Evolutionary conservation across 1,284 basidiomycete genomes (phyloP).

Genomic region (Kalmanozyma brasiliensis): DNA sequence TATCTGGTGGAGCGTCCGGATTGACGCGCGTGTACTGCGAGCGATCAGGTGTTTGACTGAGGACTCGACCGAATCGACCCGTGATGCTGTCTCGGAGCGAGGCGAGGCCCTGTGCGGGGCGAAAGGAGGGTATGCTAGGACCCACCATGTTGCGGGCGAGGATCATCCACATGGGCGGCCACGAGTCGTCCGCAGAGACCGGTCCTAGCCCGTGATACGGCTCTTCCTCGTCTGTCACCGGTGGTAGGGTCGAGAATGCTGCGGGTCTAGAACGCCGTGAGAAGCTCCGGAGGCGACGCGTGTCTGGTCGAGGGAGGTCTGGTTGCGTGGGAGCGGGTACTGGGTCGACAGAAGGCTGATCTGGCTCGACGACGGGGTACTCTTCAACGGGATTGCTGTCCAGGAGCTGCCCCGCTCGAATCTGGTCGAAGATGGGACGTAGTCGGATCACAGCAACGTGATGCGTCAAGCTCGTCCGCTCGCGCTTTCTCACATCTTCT

Average conservation of each 20-base stretch:
- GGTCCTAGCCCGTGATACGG: conserved; percentile 15
- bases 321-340: conserved; percentile 3
- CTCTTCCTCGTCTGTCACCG: not conserved
- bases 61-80: conserved; percentile 18
- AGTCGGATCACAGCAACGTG: conserved; percentile 38
- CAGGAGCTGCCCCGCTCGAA: conserved; percentile 21
- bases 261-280: conserved; percentile 18
- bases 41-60: conserved; percentile 17
- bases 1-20: conserved; percentile 14
- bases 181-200: conserved; percentile 30
- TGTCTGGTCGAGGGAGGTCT: conserved; percentile 19
- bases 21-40: conserved; percentile 28
- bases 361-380: not conserved
- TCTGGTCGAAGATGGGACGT: conserved; percentile 23
- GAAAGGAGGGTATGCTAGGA: conserved; percentile 9
- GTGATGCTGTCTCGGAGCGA: conserved; percentile 19
- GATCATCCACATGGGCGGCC: conserved; percentile 49
- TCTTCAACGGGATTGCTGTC: conserved; percentile 1
- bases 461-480: conserved; percentile 28
- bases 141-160: conserved; percentile 41
- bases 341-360: not conserved
- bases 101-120: conserved; percentile 15
- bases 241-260: not conserved
- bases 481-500: conserved; percentile 16
- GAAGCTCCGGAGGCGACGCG: conserved; percentile 33